Evolutionary conservation across 2,329 filamentous ascomycete genomes (phyloP).

Genomic region (Lachnellula suecica): DNA sequence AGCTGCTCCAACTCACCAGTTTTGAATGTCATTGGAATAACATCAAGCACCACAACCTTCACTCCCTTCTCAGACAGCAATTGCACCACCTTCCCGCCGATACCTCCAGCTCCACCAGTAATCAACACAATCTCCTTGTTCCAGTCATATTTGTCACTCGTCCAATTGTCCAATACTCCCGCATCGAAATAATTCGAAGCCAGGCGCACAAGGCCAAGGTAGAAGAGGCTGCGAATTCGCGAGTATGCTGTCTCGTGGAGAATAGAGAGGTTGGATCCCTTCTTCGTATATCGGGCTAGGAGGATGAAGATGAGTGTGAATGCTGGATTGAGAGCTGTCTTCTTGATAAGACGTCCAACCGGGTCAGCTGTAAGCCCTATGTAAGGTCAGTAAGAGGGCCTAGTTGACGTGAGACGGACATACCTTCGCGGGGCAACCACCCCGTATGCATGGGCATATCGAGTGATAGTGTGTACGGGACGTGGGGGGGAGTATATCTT

Average conservation of each 20-base stretch:
- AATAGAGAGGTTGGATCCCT: conserved; percentile 54
- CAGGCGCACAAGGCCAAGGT: conserved; percentile 48
- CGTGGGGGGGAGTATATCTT: background rate
- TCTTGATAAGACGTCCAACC: conserved; percentile 54
- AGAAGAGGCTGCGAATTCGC: conserved; percentile 52
- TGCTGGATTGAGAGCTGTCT: conserved; percentile 63
- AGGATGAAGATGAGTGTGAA: conserved; percentile 64
- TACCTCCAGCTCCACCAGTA: conserved; percentile 73
- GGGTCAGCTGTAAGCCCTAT: conserved; percentile 59
- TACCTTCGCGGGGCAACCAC: conserved; percentile 53
- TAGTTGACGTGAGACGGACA: too few species aligned
- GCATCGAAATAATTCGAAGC: conserved; percentile 52
- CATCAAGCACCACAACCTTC: conserved; percentile 71
- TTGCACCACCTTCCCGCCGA: conserved; percentile 65
- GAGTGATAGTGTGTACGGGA: background rate
- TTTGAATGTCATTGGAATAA: conserved; percentile 58
- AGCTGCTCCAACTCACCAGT: conserved; percentile 37
- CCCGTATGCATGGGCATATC: conserved; percentile 50
- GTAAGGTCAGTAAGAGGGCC: background rate
- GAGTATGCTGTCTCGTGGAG: conserved; percentile 51
- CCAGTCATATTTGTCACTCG: conserved; percentile 60
- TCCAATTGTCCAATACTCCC: conserved; percentile 49
- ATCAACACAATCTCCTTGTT: conserved; percentile 68
- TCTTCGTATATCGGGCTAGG: conserved; percentile 61
- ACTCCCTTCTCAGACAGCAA: conserved; percentile 63